Percentiles rank a stretch among this genome's conserved stretches.
phyloP scores from a whole-genome alignment of 768 basidiomycete genomes.

The Leucosporidium scottii region DNA sequence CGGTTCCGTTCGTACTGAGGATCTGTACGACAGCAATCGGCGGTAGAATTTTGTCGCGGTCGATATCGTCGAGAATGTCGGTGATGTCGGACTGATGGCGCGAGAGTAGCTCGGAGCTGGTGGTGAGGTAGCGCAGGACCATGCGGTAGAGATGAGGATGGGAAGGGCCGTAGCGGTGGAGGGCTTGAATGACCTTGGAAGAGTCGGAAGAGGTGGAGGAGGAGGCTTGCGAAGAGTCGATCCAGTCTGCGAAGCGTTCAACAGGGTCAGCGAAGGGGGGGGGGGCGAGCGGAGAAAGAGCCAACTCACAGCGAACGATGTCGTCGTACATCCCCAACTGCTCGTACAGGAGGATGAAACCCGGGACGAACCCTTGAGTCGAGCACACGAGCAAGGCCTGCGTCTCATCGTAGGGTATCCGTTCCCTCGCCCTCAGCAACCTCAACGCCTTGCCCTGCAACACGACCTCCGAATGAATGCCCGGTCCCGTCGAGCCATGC shows the following conservation, averaged over 20 bases:
- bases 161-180: constrained; percentile 62
- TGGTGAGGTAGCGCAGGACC: constrained; percentile 82
- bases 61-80: constrained; percentile 65
- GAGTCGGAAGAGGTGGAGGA: constrained; percentile 39
- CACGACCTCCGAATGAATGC: constrained; percentile 30
- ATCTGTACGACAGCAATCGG: constrained; percentile 86
- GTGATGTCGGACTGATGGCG: constrained; percentile 66
- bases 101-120: constrained; percentile 62
- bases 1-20: constrained; percentile 76
- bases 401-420: constrained; percentile 69
- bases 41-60: constrained; percentile 73
- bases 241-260: constrained; percentile 8
- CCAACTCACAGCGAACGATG: constrained; percentile 87
- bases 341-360: constrained; percentile 87
- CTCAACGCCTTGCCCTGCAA: constrained; percentile 63
- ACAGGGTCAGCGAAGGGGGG: neutral
- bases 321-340: constrained; percentile 93
- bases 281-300: neutral
- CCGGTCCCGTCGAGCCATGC: constrained; percentile 11
- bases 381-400: constrained; percentile 96
- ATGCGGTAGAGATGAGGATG: constrained; percentile 76
- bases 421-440: constrained; percentile 52
- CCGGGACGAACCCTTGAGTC: constrained; percentile 68
- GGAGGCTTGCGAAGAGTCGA: constrained; percentile 19
- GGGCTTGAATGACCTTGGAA: constrained; percentile 60